phyloP scores from a whole-genome alignment of 306 rosid genomes.

The Gynostemma pentaphyllum region DNA sequence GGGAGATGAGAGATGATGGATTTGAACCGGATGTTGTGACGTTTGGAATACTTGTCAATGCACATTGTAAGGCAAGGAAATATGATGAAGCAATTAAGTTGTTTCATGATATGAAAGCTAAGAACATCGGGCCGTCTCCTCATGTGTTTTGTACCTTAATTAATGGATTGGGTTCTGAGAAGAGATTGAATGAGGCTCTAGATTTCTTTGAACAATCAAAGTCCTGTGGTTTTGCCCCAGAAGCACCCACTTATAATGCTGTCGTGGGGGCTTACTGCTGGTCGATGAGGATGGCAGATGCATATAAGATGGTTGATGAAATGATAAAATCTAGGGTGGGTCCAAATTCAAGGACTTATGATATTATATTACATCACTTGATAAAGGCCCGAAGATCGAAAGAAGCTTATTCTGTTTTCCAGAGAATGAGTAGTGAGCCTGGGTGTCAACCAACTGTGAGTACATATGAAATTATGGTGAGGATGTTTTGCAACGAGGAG shows the following conservation, averaged over 20 bases:
- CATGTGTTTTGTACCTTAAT: slow-evolving; percentile 72
- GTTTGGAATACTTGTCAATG: slow-evolving; percentile 61
- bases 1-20: slow-evolving; percentile 66
- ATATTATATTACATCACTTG: slow-evolving; percentile 60
- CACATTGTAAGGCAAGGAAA: slow-evolving; percentile 51
- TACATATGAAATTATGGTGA: slow-evolving; percentile 58
- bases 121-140: slow-evolving; percentile 45
- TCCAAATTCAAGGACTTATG: slow-evolving; percentile 65
- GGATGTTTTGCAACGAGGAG: slow-evolving; percentile 67
- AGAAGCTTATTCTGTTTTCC: slow-evolving; percentile 54
- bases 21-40: slow-evolving; percentile 67
- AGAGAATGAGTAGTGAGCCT: slow-evolving; percentile 38
- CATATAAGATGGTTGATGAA: slow-evolving; percentile 36
- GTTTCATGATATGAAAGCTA: slow-evolving; percentile 47
- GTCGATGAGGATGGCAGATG: slow-evolving; percentile 45
- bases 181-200: slow-evolving; percentile 61
- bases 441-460: slow-evolving; percentile 60
- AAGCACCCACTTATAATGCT: slow-evolving; percentile 73
- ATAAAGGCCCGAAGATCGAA: slow-evolving; percentile 39
- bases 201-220: slow-evolving; percentile 41
- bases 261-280: slow-evolving; percentile 78
- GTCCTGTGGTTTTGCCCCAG: slow-evolving; percentile 40
- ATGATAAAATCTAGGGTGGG: slow-evolving; percentile 53
- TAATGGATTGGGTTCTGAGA: slow-evolving; percentile 65
- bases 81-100: slow-evolving; percentile 48